phyloP scores from a whole-genome alignment of 176 grass and related monocot genomes.

The Carex littledalei region DNA sequence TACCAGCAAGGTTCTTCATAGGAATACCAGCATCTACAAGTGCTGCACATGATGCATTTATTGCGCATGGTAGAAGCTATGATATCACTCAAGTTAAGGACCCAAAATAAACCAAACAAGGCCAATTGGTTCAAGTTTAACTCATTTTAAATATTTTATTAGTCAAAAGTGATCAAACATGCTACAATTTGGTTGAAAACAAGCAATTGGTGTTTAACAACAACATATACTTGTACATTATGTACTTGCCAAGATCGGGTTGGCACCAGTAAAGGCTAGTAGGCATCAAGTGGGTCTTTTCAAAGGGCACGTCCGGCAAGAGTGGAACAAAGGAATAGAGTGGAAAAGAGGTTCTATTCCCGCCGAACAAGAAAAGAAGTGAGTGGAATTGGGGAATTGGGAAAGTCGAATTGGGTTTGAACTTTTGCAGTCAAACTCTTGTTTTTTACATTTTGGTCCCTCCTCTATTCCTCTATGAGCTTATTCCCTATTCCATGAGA shows the following conservation, averaged over 20 bases:
- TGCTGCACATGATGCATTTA: conserved; percentile 81
- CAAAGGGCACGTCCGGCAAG: no score
- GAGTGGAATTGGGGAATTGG: no score
- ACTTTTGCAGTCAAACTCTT: no score
- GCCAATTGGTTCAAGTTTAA: not conserved
- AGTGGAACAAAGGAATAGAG: no score
- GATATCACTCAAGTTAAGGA: conserved; percentile 40
- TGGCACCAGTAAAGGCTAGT: not conserved
- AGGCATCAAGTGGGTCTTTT: not conserved
- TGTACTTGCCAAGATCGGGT: not conserved
- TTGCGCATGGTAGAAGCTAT: conserved; percentile 91
- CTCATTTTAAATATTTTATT: not conserved
- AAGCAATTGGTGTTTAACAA: not conserved
- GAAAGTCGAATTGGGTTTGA: no score
- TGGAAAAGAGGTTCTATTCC: no score
- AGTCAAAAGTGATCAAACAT: not conserved
- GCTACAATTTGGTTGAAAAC: not conserved
- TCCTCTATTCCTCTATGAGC: no score
- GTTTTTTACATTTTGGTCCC: no score
- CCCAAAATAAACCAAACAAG: conserved; percentile 1
- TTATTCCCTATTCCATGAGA: no score
- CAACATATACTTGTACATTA: not conserved
- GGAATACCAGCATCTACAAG: conserved; percentile 75
- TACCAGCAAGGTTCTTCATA: conserved; percentile 87
- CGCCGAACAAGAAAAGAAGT: no score